Percentiles rank a stretch among this genome's conserved stretches.
Evolutionary conservation across 108 stramenopile species (phyloP).

Genomic region (Pseudonitzschia multiseries): DNA sequence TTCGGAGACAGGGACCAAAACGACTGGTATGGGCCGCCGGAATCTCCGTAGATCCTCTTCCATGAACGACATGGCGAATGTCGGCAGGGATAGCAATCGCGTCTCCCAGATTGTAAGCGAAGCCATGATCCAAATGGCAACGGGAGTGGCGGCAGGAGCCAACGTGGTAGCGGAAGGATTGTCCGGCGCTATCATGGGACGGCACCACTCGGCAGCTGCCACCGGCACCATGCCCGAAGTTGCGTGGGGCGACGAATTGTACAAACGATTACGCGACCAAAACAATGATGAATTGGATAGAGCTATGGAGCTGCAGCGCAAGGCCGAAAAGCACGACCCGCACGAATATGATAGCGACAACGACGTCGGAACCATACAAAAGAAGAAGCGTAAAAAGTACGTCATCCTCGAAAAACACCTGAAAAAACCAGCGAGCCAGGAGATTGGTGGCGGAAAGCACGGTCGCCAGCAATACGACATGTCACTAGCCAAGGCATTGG

Average conservation of each 20-base stretch:
- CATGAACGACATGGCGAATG: background rate
- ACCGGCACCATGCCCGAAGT: conserved; percentile 15
- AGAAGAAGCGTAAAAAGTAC: conserved; percentile 22
- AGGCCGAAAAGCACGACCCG: conserved; percentile 21
- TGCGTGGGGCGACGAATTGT: conserved; percentile 26
- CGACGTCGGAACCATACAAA: conserved; percentile 37
- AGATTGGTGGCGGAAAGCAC: conserved; percentile 14
- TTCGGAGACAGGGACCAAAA: conserved; percentile 12
- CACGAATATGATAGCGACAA: conserved; percentile 40
- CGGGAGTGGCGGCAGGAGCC: background rate
- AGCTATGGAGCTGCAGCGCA: conserved; percentile 26
- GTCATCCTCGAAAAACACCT: conserved; percentile 34
- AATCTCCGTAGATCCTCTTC: conserved; percentile 14
- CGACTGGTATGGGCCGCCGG: conserved; percentile 1
- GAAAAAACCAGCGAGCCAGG: conserved; percentile 33
- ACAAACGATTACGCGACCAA: conserved; percentile 13
- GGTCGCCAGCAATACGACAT: background rate
- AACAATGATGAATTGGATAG: conserved; percentile 30
- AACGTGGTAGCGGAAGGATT: conserved; percentile 2
- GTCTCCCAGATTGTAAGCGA: background rate
- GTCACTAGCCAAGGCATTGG: conserved; percentile 26
- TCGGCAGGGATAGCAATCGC: too few relatives aligned
- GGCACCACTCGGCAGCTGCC: background rate
- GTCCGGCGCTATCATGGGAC: background rate
- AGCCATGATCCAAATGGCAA: conserved; percentile 1